Conservation (phyloP, 1,284 basidiomycete genomes). For the Trichosporon inkin region DNA sequence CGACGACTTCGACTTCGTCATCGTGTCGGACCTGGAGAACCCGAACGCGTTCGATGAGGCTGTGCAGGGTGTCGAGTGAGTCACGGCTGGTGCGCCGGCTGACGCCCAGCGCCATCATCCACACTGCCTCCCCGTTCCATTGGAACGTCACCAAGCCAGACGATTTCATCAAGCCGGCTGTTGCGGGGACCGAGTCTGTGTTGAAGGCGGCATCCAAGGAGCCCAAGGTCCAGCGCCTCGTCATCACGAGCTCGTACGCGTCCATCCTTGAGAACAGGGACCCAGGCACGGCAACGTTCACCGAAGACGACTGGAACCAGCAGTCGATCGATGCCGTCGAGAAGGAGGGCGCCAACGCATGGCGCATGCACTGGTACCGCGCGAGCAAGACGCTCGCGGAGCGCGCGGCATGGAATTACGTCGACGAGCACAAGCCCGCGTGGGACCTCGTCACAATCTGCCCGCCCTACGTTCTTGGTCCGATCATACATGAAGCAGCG, state of each 20-base stretch:
- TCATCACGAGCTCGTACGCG: slow-evolving; percentile 52
- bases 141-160: slow-evolving; percentile 29
- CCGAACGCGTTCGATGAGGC: slow-evolving; percentile 52
- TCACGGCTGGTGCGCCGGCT: slow-evolving; percentile 20
- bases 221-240: slow-evolving; percentile 43
- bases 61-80: slow-evolving; percentile 48
- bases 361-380: slow-evolving; percentile 37
- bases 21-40: slow-evolving; percentile 57
- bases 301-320: slow-evolving; percentile 33
- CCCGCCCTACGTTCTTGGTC: slow-evolving; percentile 31
- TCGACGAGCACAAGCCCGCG: slow-evolving; percentile 33
- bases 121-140: slow-evolving; percentile 34
- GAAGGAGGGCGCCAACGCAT: slow-evolving; percentile 29
- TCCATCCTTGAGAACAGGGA: slow-evolving; percentile 30
- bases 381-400: slow-evolving; percentile 47
- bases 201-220: slow-evolving; percentile 38
- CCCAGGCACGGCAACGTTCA: slow-evolving; percentile 26
- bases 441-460: slow-evolving; percentile 30
- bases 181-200: slow-evolving; percentile 49
- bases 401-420: slow-evolving; percentile 42
- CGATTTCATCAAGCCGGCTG: slow-evolving; percentile 51
- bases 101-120: slow-evolving; percentile 24
- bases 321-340: slow-evolving; percentile 28
- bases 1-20: slow-evolving; percentile 54
- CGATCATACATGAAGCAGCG: slow-evolving; percentile 27